These are phyloP conservation scores for Ilyonectria destructans DNA, from an alignment of 2,329 filamentous ascomycete species.

Conservation along the genomic window DNA sequence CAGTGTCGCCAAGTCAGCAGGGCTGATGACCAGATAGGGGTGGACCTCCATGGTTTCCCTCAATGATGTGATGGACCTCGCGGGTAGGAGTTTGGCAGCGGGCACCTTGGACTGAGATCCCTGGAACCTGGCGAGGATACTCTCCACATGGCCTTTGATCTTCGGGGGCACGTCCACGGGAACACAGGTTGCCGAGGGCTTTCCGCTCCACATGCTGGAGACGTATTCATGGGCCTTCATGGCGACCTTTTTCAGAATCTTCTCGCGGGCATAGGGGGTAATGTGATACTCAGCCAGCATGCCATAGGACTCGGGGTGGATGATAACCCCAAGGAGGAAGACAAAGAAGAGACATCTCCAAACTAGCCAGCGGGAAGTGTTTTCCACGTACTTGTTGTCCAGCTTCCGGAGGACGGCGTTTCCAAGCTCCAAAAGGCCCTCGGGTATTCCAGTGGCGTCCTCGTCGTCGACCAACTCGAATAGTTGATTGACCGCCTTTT, in stretches of 20 bases:
- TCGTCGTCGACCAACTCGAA: slow-evolving; percentile 91
- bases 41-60: slow-evolving; percentile 85
- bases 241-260: slow-evolving; percentile 84
- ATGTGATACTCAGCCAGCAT: slow-evolving; percentile 93
- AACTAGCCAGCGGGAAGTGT: slow-evolving; percentile 87
- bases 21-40: slow-evolving; percentile 85
- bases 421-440: slow-evolving; percentile 87
- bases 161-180: slow-evolving; percentile 70
- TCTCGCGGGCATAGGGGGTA: slow-evolving; percentile 90
- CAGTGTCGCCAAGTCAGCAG: slow-evolving; percentile 84
- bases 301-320: slow-evolving; percentile 87
- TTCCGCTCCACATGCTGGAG: slow-evolving; percentile 82
- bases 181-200: slow-evolving; percentile 70
- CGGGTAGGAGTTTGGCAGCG: slow-evolving; percentile 76
- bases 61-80: slow-evolving; percentile 80
- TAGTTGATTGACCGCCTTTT: slow-evolving; percentile 83
- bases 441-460: slow-evolving; percentile 87
- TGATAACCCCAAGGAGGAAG: slow-evolving; percentile 87
- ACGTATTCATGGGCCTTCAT: slow-evolving; percentile 85
- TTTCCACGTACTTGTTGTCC: slow-evolving; percentile 79
- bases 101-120: slow-evolving; percentile 65
- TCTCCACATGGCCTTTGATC: slow-evolving; percentile 80
- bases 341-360: slow-evolving; percentile 94
- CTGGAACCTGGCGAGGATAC: slow-evolving; percentile 77
- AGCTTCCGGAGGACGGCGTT: slow-evolving; percentile 87